phyloP scores from a whole-genome alignment of 2,329 filamentous ascomycete genomes.

The Claviceps cyperi region DNA sequence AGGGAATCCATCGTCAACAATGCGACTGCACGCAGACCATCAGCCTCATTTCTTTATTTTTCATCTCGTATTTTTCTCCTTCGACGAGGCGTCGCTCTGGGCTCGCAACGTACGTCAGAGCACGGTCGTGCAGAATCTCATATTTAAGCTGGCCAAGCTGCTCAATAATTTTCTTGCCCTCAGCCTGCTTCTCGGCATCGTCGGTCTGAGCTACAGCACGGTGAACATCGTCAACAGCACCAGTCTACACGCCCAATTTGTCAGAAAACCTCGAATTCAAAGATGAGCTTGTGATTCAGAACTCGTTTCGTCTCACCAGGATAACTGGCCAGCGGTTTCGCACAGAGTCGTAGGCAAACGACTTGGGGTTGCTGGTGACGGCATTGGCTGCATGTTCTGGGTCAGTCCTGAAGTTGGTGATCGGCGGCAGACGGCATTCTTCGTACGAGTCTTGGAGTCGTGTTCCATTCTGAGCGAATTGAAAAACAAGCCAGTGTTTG shows the following conservation, averaged over 20 bases:
- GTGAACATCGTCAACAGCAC: conserved; percentile 90
- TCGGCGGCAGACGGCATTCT: conserved; percentile 3
- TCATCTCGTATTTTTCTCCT: no score
- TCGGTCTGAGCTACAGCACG: conserved; percentile 47
- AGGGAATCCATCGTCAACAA: conserved; percentile 59
- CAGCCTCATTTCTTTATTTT: neutral
- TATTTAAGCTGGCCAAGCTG: conserved; percentile 78
- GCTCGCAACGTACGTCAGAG: conserved; percentile 47
- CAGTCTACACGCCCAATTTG: conserved; percentile 43
- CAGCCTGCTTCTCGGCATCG: conserved; percentile 50
- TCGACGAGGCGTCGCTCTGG: neutral
- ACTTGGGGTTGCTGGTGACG: conserved; percentile 65
- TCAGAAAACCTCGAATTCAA: neutral
- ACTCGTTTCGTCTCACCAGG: conserved; percentile 41
- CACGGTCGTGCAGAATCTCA: conserved; percentile 79
- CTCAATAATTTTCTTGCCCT: conserved; percentile 77
- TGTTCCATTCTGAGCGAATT: conserved; percentile 43
- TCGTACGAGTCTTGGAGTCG: conserved; percentile 59
- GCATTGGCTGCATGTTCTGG: conserved; percentile 46
- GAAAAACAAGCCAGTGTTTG: neutral
- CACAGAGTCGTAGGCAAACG: conserved; percentile 77
- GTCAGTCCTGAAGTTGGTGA: conserved; percentile 3
- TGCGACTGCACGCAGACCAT: conserved; percentile 35
- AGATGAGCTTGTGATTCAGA: no score
- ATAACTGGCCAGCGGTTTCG: conserved; percentile 88